Conservation (phyloP, 331 rosid species). For the Cydonia oblonga region DNA sequence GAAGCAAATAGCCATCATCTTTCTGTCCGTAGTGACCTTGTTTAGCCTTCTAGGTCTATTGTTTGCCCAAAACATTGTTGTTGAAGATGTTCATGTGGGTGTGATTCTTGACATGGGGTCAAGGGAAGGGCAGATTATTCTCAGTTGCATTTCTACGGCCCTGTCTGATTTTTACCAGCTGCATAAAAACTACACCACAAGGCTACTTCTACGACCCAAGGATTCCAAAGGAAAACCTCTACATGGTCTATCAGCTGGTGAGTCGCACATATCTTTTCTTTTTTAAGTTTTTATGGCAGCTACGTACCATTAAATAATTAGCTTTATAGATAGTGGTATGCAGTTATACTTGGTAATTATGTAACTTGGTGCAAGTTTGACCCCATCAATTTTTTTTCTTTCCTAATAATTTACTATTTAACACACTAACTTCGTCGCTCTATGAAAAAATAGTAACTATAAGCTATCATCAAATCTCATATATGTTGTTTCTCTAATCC, state of each 20-base stretch:
- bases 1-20: neutral
- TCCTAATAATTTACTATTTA: too few species aligned
- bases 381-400: too few species aligned
- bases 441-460: too few species aligned
- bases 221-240: constrained; percentile 1
- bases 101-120: constrained; percentile 3
- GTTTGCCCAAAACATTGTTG: neutral
- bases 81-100: neutral
- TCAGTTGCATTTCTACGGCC: neutral
- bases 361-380: too few species aligned
- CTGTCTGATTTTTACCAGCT: neutral
- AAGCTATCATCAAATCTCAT: too few species aligned
- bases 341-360: too few species aligned
- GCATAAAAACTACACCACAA: neutral
- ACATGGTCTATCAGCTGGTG: neutral
- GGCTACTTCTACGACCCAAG: neutral
- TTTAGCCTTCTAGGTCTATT: neutral
- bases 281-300: too few species aligned
- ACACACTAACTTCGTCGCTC: too few species aligned
- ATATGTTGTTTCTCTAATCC: too few species aligned
- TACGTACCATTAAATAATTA: too few species aligned
- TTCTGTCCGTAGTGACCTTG: neutral
- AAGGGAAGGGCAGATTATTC: neutral
- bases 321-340: too few species aligned
- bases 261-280: neutral